Conservation (phyloP, 2,329 filamentous ascomycete genomes). For the Botrytis byssoidea region DNA sequence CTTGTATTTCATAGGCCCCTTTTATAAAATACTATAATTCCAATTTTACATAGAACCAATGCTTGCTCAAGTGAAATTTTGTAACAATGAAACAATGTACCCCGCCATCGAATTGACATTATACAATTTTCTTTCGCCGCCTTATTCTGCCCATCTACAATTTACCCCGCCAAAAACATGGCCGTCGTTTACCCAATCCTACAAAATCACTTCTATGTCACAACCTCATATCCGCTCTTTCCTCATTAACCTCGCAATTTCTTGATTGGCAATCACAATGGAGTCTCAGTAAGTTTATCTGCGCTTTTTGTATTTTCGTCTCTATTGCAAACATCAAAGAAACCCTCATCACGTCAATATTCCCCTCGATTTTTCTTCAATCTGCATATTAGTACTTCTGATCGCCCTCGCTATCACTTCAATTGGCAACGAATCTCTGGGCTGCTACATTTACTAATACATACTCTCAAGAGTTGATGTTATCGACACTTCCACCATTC, state of each 20-base stretch:
- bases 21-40: not conserved
- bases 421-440: not conserved
- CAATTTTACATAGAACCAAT: not conserved
- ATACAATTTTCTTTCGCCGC: not conserved
- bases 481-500: too few species aligned
- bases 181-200: not conserved
- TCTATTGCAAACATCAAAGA: not conserved
- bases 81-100: not conserved
- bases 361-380: not conserved
- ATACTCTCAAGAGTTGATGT: not conserved
- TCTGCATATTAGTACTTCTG: not conserved
- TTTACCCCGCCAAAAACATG: constrained; percentile 4
- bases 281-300: not conserved
- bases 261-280: not conserved
- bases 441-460: not conserved
- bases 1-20: not conserved
- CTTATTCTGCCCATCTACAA: constrained; percentile 1
- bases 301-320: not conserved
- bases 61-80: not conserved
- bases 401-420: not conserved
- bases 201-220: not conserved
- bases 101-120: not conserved
- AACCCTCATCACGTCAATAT: not conserved
- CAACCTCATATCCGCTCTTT: not conserved
- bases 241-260: not conserved